A percentile compares a stretch with the other conserved stretches of the same genome.
These are phyloP conservation scores for Eragrostis curvula DNA, from an alignment of 176 grass and related monocot genomes.

Conservation along the genomic window DNA sequence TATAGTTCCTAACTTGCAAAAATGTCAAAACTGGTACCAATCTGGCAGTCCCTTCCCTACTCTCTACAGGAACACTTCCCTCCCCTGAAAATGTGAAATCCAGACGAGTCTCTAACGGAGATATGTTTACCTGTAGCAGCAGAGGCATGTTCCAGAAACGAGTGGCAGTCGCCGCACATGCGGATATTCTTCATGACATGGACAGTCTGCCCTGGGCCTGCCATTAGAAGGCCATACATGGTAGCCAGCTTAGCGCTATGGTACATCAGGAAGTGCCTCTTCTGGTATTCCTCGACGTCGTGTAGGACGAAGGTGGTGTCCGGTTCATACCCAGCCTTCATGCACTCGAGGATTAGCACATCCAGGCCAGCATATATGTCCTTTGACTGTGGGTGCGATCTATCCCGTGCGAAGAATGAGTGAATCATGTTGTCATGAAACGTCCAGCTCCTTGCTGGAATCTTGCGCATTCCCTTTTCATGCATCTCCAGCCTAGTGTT, in stretches of 20 bases:
- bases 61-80: conserved; percentile 62
- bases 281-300: conserved; percentile 77
- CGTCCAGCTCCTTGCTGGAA: conserved; percentile 68
- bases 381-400: conserved; percentile 59
- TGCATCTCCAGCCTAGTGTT: conserved; percentile 64
- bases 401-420: conserved; percentile 74
- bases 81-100: conserved; percentile 68
- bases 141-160: conserved; percentile 63
- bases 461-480: conserved; percentile 60
- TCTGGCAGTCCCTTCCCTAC: conserved; percentile 35
- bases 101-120: conserved; percentile 56
- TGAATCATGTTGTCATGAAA: conserved; percentile 52
- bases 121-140: conserved; percentile 53
- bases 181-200: conserved; percentile 65
- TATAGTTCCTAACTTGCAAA: conserved; percentile 42
- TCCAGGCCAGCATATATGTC: conserved; percentile 74
- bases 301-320: conserved; percentile 75
- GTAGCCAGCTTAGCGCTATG: conserved; percentile 67
- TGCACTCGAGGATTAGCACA: conserved; percentile 67
- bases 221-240: conserved; percentile 67
- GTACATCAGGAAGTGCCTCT: conserved; percentile 78
- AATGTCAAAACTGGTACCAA: conserved; percentile 42
- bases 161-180: conserved; percentile 77
- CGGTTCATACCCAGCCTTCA: conserved; percentile 69
- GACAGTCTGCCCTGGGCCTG: conserved; percentile 24